Base-by-base conservation (phyloP, 2,329 filamentous ascomycete genomes). In the Colletotrichum sojae region DNA sequence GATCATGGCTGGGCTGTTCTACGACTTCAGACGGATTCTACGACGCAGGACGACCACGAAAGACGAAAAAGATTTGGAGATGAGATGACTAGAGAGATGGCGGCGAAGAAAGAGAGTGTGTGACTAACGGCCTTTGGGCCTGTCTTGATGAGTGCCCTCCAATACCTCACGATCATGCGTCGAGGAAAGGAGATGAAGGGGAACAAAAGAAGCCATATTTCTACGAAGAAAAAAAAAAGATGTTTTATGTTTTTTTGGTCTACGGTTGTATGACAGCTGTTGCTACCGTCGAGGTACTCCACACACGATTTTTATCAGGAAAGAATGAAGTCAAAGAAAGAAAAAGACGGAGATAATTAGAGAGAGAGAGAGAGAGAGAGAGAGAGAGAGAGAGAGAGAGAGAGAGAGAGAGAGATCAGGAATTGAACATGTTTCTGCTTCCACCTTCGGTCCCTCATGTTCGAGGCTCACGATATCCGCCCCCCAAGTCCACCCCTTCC, bases 11-110 rank as follows among this genome's bases (percentile, higher is more conserved):
- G 40, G 40, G n/a, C 40, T 43, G 40, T 43, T 43, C 40, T 43
- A 43, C 40, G 40, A 43, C 40, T 43, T 36, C 40, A n/a, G 40
- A 43, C 40, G 40, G 40, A 43, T 43, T 62, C 39, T 22, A 62
- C 22, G 39, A 54, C 36, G 27, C 48, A 62, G 58, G 27, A 22
- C 20, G 39, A 54, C 16, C 43, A 58, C 18, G 39, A 45, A 43
- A 43, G 39, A 40, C 10, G 39, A 43, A 15, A 15, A 43, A 43
- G 40, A 43, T 5, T 36, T 36, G 31, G 10, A 10, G 31, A 36
- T 6, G 31, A 36, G 31, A 36, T 36, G 31, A 36, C 31, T 36
- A 36, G 31, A 36, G 2, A 12, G 31, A 10, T 6, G 31, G 10
- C 5, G 3, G 9, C 10, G 40, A 2, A 43, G 15, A 25, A 15